These are phyloP conservation scores for Penicillium crystallinum DNA, from an alignment of 495 filamentous ascomycete genomes.

Conservation along the genomic window DNA sequence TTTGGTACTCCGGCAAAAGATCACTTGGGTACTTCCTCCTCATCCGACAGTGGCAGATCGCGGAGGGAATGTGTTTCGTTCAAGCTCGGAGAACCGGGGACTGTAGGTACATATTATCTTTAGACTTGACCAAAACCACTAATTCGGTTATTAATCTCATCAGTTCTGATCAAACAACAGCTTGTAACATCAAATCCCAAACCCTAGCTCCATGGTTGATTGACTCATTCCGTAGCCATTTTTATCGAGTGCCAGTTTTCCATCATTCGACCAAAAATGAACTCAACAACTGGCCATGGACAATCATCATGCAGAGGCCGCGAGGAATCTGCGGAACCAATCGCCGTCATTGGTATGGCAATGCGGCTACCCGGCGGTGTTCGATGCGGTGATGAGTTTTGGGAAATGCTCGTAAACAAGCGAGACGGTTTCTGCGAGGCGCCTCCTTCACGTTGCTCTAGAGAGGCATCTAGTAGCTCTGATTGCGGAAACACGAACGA, in stretches of 20 bases:
- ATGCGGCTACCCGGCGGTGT: slow-evolving; percentile 43
- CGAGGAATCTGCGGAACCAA: slow-evolving; percentile 7
- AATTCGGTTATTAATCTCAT: background rate
- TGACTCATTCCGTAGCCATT: background rate
- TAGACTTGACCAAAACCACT: background rate
- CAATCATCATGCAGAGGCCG: slow-evolving; percentile 1
- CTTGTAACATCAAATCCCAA: background rate
- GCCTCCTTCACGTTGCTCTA: slow-evolving; percentile 35
- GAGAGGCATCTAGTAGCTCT: slow-evolving; percentile 23
- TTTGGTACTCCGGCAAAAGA: background rate
- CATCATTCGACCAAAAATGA: slow-evolving; percentile 5
- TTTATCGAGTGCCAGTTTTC: background rate
- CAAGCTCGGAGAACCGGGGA: background rate
- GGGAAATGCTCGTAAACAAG: slow-evolving; percentile 35
- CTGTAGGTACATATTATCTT: slow-evolving; percentile 1
- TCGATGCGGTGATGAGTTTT: slow-evolving; percentile 25
- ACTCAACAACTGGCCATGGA: slow-evolving; percentile 2
- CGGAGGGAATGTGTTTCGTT: background rate
- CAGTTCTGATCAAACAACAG: background rate
- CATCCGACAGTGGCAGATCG: background rate
- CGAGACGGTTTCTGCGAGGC: slow-evolving; percentile 27
- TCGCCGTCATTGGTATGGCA: slow-evolving; percentile 46
- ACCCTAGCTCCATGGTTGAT: background rate
- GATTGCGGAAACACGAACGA: background rate
- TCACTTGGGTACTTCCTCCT: background rate